Base-by-base conservation (phyloP, 768 basidiomycete genomes). In the Suillus fuscotomentosus region DNA sequence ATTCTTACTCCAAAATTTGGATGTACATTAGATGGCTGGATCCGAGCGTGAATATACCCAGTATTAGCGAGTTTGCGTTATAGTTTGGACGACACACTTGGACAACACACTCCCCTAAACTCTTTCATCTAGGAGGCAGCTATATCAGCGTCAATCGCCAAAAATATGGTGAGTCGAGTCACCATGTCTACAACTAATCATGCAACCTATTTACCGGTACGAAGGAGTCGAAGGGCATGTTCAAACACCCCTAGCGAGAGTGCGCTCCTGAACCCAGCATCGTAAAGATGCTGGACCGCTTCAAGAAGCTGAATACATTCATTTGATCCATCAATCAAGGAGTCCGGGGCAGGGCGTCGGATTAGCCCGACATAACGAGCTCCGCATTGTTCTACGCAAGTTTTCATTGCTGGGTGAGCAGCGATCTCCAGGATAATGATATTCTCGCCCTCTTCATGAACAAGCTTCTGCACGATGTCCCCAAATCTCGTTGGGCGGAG, bases 401-500 rank as follows among this genome's bases (percentile, higher is more conserved):
- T 70, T 60, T 77, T 74, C 67, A 77, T 66, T n/a, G 77, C 76
- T 7, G 76, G 76, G 48, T 77, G 76, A 3, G 76, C 76, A 0
- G 74, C 70, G 36, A 77, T 72, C 61, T 77, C 77, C 63, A 77
- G 27, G 68, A 77, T 72, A 31, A 67, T 64, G 8, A 76, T 61
- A 2, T 77, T 71, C 8, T 66, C 64, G 22, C 74, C 71, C 60
- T 76, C 69, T 22, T 77, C 73, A 11, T 72, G 67, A 10, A 71
- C 62, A 0, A 78, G 69, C 60, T 73, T 74, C 65, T 73, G 71
- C 63, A 78, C 72, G 7, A 73, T 73, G 56, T 72, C 72, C 3
- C 75, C 71, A n/a, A 78, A 78, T 31, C 75, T 68, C 11, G 78
- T 77, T 0, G 77, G 78, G 36, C 67, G 66, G 59, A 74, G 78